Evolutionary conservation across 768 basidiomycete genomes (phyloP), one percentile per base, ranked within the genome.

Genomic region (Mycena maculata): DNA sequence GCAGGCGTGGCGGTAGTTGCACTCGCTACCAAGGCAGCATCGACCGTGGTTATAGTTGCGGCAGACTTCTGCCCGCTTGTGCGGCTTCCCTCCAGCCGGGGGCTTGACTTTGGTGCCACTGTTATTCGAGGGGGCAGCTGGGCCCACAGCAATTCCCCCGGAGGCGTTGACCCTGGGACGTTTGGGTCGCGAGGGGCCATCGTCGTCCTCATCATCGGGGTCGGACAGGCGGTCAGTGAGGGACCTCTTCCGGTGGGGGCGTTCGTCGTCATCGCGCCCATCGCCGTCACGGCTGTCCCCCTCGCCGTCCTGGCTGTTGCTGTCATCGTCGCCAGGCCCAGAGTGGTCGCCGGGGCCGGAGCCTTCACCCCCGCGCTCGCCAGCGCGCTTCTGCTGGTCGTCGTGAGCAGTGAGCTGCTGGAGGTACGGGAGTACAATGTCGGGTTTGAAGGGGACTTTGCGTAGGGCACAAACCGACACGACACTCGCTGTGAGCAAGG

Each of bases 381-480:
- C n/a, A 30, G 31, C 31, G 2, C 41, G 9, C 7, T 31, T 25
- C n/a, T 57, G 55, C 10, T 18, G 15, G 11, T 4, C 41, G 20
- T 57, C 55, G n/a, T 57, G 41, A 5, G 55, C 55, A 25, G 42
- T 41, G 41, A 57, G 55, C 28, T 57, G 55, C n/a, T 57, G 25
- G 41, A 44, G 39, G 55, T 41, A 39, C 8, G 33, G 30, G 11
- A 54, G 9, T 15, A 54, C 36, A 30, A 33, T 28, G 31, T 54
- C 31, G 11, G 30, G 10, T 4, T 23, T n/a, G 52, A 38, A 25
- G 20, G 52, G 11, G 52, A 54, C 5, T 22, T 25, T 12, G 4
- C 52, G 20, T 10, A 13, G 4, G 11, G 33, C 11, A 22, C 52
- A 38, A 11, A 38, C 27, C 20, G n/a, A 4, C 3, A 18, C 52